Evolutionary conservation across 179 eudicot species (phyloP), one percentile per base, ranked within the genome.

Genomic region (Pouteria campechiana): DNA sequence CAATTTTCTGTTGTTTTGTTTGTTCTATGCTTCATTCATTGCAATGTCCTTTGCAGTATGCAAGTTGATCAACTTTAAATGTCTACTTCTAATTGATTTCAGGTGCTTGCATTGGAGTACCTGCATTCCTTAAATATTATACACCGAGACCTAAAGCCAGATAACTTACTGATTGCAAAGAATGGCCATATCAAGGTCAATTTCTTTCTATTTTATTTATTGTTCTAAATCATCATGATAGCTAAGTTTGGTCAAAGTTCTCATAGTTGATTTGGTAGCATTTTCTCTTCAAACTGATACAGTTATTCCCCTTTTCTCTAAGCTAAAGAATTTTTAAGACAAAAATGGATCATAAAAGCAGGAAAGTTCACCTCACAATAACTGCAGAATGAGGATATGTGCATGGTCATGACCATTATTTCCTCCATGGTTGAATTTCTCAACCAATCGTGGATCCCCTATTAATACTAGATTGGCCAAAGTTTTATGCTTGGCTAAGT

Each of bases 121-220:
- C 50, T 92, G 69, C 99, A 87, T 68, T 80, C 89, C 19, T 58
- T 79, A 47, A 83, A 77, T 61, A 78, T 83, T 55, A 67, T 92
- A 48, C 99, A 92, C 42, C 68, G 99, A 70, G 99, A 92, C 56
- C 46, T 92, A 65, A 92, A 92, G 76, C 99, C 99, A 23, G 99
- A 92, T 67, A 92, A 92, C 69, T 70, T 92, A 68, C 58, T 92
- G 69, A 82, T 92, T 25, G 92, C 94, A 46, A 92, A 83, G 58
- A 78, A 87, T 69, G 99, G 99, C 56, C 99, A 92, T 64, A 83
- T 92, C 73, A 92, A 92, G 99, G 99, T 92, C 65, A 61, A 57
- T 63, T 32, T 48, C 50, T 46, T 16, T 40, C 28, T 41, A 23
- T 13, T 21, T 17, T 13, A 54, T 17, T 34, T 65, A 12, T 25